Evolutionary conservation across 2,329 filamentous ascomycete genomes (phyloP), one percentile per base, ranked within the genome.

Genomic region (Ceratocystis eucalypticola): DNA sequence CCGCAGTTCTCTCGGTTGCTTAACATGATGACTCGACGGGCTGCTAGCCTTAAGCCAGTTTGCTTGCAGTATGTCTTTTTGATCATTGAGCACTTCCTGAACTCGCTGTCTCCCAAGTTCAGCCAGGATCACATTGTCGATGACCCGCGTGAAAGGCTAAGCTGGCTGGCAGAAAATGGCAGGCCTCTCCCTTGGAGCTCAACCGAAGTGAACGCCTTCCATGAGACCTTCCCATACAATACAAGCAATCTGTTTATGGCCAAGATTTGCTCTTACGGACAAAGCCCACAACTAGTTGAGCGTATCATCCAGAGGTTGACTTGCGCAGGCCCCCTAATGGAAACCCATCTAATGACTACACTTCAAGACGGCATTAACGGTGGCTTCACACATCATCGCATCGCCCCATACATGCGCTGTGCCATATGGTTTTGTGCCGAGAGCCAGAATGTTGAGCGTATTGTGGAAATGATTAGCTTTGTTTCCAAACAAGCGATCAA

Each of bases 261-360:
- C 71, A 89, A 88, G 72, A 77, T 91, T 30, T 77, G 91, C 33
- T 77, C 78, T 22, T 78, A 88, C 62, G 80, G 86, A 69, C 82
- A 86, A 71, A 85, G 84, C 65, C 73, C 75, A 0, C 69, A 72
- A 1, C 77, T 77, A 1, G 84, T 82, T 1, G 77, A 81, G 62
- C 76, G 75, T 12, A 87, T 91, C 64, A 72, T 91, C 62, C 74
- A 74, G 46, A 76, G 79, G 2, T 77, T 91, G 45, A 74, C 88
- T 53, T 74, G 76, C n/a, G 75, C 81, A 22, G 80, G 81, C 66
- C 73, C 76, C 0, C 70, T 76, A 5, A 79, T 85, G 73, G 82
- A 84, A 55, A 62, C 75, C 0, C 76, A 78, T 57, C 76, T 91
- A 1, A 78, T 79, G 48, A 74, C 76, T 55, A 82, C 83, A 0